Evolutionary conservation across 768 basidiomycete genomes (phyloP).

Genomic region (Lentinus brumalis): DNA sequence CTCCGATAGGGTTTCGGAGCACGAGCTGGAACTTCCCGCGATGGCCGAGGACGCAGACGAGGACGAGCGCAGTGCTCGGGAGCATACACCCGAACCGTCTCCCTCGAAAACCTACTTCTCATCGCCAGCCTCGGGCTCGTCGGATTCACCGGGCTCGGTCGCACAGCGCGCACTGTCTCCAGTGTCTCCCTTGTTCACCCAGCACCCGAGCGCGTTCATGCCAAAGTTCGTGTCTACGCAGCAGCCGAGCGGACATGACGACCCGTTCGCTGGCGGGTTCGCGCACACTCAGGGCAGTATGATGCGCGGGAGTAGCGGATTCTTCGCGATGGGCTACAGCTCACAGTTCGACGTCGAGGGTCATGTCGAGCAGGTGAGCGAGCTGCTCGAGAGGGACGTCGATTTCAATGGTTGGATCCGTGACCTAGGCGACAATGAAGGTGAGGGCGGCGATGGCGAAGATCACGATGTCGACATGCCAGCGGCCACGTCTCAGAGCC

Average conservation of each 20-base stretch:
- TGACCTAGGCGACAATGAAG: conserved; percentile 40
- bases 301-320: conserved; percentile 28
- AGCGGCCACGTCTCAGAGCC: not conserved
- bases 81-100: conserved; percentile 21
- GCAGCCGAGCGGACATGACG: conserved; percentile 5
- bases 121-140: conserved; percentile 37
- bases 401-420: conserved; percentile 57
- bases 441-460: conserved; percentile 17
- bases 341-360: conserved; percentile 62
- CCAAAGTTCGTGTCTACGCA: conserved; percentile 5
- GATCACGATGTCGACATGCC: conserved; percentile 10
- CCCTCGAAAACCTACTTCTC: conserved; percentile 41
- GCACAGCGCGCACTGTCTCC: conserved; percentile 37
- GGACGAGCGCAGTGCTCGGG: conserved; percentile 3
- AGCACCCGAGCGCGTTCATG: conserved; percentile 23
- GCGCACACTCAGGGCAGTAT: conserved; percentile 10
- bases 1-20: conserved; percentile 5
- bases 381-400: conserved; percentile 58
- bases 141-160: conserved; percentile 27
- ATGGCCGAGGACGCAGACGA: conserved; percentile 7
- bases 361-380: conserved; percentile 54
- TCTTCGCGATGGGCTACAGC: conserved; percentile 48
- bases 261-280: conserved; percentile 5
- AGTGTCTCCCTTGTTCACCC: conserved; percentile 40
- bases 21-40: conserved; percentile 13